Conservation (phyloP, 2,329 filamentous ascomycete genomes). For the Shiraia sp. region DNA sequence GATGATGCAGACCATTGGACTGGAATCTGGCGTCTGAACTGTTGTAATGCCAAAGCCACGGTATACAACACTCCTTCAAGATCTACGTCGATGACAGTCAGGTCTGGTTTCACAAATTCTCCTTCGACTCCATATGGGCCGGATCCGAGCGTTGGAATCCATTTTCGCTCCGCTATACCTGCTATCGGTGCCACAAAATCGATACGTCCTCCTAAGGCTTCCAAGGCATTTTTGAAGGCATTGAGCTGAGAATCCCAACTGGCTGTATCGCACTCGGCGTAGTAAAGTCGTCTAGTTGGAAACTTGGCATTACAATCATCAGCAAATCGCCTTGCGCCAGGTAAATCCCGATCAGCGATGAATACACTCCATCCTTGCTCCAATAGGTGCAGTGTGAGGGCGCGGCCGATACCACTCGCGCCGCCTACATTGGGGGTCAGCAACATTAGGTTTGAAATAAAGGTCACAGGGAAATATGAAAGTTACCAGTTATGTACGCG, state of each 20-base stretch:
- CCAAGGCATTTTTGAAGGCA: conserved; percentile 43
- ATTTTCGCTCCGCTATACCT: conserved; percentile 47
- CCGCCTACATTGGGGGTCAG: conserved; percentile 12
- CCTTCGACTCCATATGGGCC: conserved; percentile 12
- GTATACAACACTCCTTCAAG: conserved; percentile 51
- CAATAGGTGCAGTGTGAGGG: conserved; percentile 36
- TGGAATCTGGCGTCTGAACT: conserved; percentile 47
- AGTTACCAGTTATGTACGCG: conserved; percentile 17
- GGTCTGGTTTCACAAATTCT: conserved; percentile 45
- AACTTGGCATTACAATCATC: conserved; percentile 13
- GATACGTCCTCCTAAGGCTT: conserved; percentile 41
- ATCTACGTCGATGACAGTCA: conserved; percentile 47
- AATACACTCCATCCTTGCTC: conserved; percentile 51
- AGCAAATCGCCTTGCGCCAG: conserved; percentile 29
- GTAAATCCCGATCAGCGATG: conserved; percentile 48
- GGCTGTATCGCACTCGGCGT: conserved; percentile 37
- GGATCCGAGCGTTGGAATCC: conserved; percentile 27
- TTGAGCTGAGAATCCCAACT: conserved; percentile 44
- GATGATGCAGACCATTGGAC: conserved; percentile 6
- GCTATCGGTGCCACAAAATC: conserved; percentile 49
- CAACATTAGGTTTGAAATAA: too few species aligned
- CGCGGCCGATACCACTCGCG: conserved; percentile 41
- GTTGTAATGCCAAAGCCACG: conserved; percentile 48
- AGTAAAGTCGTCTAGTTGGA: conserved; percentile 14
- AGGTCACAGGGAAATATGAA: too few species aligned